Evolutionary conservation across 1,139 yeast species (phyloP).

Genomic region (Magnusiomyces sp.): DNA sequence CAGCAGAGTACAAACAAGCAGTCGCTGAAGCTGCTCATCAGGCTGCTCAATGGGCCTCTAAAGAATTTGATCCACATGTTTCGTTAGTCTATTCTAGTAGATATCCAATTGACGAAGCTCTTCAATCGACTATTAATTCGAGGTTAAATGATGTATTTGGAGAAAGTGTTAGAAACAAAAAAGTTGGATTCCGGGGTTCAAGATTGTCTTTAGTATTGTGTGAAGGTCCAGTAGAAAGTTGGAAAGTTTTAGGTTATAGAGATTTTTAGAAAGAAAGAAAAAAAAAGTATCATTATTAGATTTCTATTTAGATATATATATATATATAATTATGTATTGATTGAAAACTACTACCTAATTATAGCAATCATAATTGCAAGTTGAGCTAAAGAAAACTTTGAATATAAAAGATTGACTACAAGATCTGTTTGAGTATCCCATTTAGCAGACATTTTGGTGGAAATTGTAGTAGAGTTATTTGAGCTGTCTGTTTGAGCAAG

Average conservation of each 20-base stretch:
- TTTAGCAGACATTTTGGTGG: too few species aligned
- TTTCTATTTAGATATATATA: neutral
- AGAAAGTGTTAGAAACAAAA: conserved; percentile 36
- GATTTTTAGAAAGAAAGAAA: conserved; percentile 17
- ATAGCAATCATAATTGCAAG: too few species aligned
- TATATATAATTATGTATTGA: neutral
- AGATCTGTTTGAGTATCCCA: too few species aligned
- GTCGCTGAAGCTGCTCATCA: conserved; percentile 23
- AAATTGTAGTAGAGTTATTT: too few species aligned
- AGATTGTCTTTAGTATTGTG: conserved; percentile 61
- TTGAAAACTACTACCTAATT: too few species aligned
- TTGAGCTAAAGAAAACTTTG: too few species aligned
- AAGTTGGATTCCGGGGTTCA: conserved; percentile 55
- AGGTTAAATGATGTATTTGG: conserved; percentile 62
- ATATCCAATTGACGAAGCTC: conserved; percentile 62
- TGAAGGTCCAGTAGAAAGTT: conserved; percentile 66
- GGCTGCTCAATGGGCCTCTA: conserved; percentile 46
- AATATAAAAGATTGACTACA: too few species aligned
- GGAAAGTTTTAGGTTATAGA: conserved; percentile 55
- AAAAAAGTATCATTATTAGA: neutral
- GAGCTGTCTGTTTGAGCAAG: too few species aligned
- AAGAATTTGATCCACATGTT: conserved; percentile 64
- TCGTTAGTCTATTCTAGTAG: conserved; percentile 62
- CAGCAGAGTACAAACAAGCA: conserved; percentile 1
- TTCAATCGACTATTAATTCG: conserved; percentile 58